Percentiles rank a stretch among this genome's conserved stretches.
phyloP scores from a whole-genome alignment of 768 basidiomycete genomes.

The Trichaptum fuscoviolaceum region DNA sequence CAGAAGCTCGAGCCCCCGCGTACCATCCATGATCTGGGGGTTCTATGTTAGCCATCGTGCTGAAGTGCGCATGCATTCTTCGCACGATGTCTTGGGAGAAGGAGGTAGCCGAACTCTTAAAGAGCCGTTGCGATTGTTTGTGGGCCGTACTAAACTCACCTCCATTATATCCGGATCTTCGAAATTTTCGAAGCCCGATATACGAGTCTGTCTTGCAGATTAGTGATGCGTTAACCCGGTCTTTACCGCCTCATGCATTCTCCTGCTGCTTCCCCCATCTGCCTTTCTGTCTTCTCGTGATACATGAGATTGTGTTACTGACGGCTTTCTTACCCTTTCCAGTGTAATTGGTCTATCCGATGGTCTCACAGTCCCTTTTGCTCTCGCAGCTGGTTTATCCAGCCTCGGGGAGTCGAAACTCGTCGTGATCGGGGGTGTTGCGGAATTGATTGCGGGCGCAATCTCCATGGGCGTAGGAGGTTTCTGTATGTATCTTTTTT shows the following conservation, averaged over 20 bases:
- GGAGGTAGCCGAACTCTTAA: background rate
- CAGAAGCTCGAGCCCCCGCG: too few relatives aligned
- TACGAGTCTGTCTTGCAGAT: background rate
- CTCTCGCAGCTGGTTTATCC: slow-evolving; percentile 82
- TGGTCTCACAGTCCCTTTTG: slow-evolving; percentile 89
- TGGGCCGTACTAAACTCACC: background rate
- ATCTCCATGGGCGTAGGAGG: slow-evolving; percentile 99
- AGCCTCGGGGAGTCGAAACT: slow-evolving; percentile 84
- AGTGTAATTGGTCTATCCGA: slow-evolving; percentile 90
- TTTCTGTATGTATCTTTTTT: slow-evolving; percentile 43
- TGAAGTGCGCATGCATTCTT: background rate
- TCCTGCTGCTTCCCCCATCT: slow-evolving; percentile 3
- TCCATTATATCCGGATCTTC: background rate
- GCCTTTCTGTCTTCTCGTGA: slow-evolving; percentile 8
- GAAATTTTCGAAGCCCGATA: slow-evolving; percentile 7
- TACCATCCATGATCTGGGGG: too few relatives aligned
- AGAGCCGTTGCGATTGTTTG: background rate
- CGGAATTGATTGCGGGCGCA: slow-evolving; percentile 94
- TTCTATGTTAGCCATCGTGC: background rate
- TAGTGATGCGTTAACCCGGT: slow-evolving; percentile 5
- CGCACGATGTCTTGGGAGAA: background rate
- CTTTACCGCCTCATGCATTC: background rate
- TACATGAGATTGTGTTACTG: background rate
- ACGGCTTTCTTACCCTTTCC: slow-evolving; percentile 3
- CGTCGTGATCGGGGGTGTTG: slow-evolving; percentile 92